Base-by-base conservation (phyloP, 2,329 filamentous ascomycete genomes). In the Teratosphaeria viscida region DNA sequence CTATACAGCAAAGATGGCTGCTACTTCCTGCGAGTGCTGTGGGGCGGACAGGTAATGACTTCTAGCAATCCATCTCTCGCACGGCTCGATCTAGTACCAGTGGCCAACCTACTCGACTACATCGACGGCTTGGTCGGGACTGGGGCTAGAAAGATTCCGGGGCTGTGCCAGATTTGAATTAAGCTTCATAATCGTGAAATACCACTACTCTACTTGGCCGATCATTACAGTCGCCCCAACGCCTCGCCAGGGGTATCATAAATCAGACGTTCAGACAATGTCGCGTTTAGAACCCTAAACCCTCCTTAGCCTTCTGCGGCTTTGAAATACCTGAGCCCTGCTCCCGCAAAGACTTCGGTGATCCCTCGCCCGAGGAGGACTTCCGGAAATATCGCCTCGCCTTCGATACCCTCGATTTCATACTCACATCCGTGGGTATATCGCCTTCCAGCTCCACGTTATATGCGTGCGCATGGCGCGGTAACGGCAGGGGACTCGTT, bases 11-110 rank as follows among this genome's bases (percentile, higher is more conserved):
- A 76, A 66, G 70, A 71, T 52, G 63, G 68, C n/a, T 64, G 67
- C 63, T 68, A 67, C 56, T 88, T 80, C 63, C 71, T 90, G 1
- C 79, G 89, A 6, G 84, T 92, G 0, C 74, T 94, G 1, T 92
- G 87, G 77, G 81, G 85, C 47, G 89, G 89, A 0, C 76, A 81
- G 70, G 78, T 87, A 0, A 70, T 94, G 61, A 77, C 72, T 59
- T 90, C 87, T 52, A 88, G 85, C 10, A 85, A 83, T 67, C 88
- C 88, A 1, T 79, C 72, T 27, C 74, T 94, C n/a, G 87, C 86
- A 0, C 59, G 72, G 34, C 80, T 92, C 70, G 83, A 90, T 65
- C 87, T 92, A 87, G 65, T 92, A 34, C 85, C 86, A 10, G 71
- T 85, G 1, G 80, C 85, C 64, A 82, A 75, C 0, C 73, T 92